Conservation (phyloP, 75 land plant genomes). For the Cunninghamia lanceolata region DNA sequence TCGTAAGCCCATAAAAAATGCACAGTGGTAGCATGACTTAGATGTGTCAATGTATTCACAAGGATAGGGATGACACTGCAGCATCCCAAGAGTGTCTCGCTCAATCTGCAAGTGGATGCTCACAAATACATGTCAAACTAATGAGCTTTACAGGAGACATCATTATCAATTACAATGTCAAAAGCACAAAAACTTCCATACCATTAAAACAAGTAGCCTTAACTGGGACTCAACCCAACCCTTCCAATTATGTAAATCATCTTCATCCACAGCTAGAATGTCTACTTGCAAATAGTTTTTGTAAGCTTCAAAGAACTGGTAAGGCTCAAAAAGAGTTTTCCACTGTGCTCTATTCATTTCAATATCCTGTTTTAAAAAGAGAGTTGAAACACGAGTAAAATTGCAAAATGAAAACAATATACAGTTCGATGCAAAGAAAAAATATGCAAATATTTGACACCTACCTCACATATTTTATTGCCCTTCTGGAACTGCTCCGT, state of each 20-base stretch:
- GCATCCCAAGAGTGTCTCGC: slow-evolving; percentile 78
- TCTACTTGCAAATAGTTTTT: slow-evolving; percentile 93
- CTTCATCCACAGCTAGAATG: slow-evolving; percentile 73
- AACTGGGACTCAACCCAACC: slow-evolving; percentile 99
- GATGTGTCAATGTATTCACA: slow-evolving; percentile 68
- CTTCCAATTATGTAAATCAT: slow-evolving; percentile 86
- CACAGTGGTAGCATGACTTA: slow-evolving; percentile 61
- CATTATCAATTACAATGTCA: background rate
- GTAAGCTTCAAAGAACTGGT: slow-evolving; percentile 71
- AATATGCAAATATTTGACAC: background rate
- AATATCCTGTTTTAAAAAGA: slow-evolving; percentile 44
- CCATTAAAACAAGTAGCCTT: slow-evolving; percentile 85
- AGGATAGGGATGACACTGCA: slow-evolving; percentile 97
- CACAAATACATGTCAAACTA: background rate
- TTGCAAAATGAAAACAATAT: background rate
- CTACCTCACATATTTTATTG: slow-evolving; percentile 74
- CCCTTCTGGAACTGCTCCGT: slow-evolving; percentile 69
- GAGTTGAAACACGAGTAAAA: background rate
- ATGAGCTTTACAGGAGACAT: background rate
- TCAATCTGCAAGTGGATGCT: slow-evolving; percentile 60
- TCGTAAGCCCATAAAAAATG: slow-evolving; percentile 96
- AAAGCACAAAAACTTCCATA: slow-evolving; percentile 16
- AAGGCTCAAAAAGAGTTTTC: slow-evolving; percentile 71
- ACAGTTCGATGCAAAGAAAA: background rate
- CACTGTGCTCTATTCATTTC: slow-evolving; percentile 60